Evolutionary conservation across 23 red algal species (phyloP).

Genomic region (Gracilaria domingensis): DNA sequence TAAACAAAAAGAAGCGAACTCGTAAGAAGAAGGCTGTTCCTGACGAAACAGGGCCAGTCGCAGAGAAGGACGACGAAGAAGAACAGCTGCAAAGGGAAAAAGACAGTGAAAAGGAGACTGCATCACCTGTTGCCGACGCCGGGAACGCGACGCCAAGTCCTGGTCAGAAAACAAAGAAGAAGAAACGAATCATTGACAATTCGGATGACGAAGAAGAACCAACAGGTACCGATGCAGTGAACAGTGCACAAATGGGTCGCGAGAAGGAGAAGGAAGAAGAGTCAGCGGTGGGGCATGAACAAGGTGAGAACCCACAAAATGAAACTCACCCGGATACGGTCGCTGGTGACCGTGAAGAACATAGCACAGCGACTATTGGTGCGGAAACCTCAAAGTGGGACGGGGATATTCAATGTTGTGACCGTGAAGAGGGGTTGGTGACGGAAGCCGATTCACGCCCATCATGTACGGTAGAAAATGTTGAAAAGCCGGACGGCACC

Average conservation of each 20-base stretch:
- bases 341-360: too few species aligned
- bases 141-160: background rate
- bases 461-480: background rate
- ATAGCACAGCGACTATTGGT: too few species aligned
- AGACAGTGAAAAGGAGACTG: background rate
- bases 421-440: too few species aligned
- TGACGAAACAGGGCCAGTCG: background rate
- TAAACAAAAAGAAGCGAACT: conserved; percentile 30
- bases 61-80: conserved; percentile 24
- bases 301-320: too few species aligned
- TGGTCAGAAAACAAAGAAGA: background rate
- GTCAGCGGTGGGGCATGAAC: background rate
- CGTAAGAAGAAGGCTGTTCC: conserved; percentile 13
- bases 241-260: background rate
- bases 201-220: conserved; percentile 7
- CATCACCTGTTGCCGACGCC: background rate
- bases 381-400: too few species aligned
- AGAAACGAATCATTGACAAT: background rate
- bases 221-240: background rate
- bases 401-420: too few species aligned
- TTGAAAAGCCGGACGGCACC: background rate
- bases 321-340: too few species aligned
- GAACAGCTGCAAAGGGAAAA: background rate
- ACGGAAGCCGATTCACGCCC: too few species aligned
- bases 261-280: background rate